Base-by-base conservation (phyloP, 1,139 yeast species). In the Pichia sorboxylosa region DNA sequence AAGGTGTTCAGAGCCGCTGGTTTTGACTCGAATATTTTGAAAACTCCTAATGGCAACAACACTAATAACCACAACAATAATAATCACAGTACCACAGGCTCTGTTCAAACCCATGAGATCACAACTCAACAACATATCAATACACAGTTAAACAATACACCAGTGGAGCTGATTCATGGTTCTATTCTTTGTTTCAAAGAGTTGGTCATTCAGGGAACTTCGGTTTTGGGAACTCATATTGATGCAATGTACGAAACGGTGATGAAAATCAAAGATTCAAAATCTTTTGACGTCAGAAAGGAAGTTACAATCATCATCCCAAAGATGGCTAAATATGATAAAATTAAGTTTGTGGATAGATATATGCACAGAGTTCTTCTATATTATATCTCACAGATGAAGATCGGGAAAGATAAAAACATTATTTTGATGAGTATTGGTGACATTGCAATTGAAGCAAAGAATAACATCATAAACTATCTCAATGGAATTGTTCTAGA, bases 291-390 rank as follows among this genome's bases (percentile, higher is more conserved):
- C 6, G 76, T 92, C 11, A 68, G 96, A 41, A 77, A 78, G 40
- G 95, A 92, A 42, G 76, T 90, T 13, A 73, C 94, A 10, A 72
- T 73, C 28, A 77, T 87, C 27, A 65, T 87, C 39, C 96, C 98
- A 0, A 66, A 80, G 24, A 57, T 92, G 28, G 94, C 96, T 30
- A 66, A 73, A 32, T 90, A 81, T 44, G 80, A 83, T 44, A 73
- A 87, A 0, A 71, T 69, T 25, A 66, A 75, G 33, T 92, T 90
- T 57, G 83, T 84, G 13, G 82, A 78, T 42, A 73, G 74, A 46
- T 85, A 83, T 49, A 64, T 90, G 51, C 94, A 84, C 49, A 68
- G 82, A 42, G 78, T 93, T 4, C 66, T 87, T 57, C 64, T 77
- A 23, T 81, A 82, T 54, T 78, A 85, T 49, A 64, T 87, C 36